These are phyloP conservation scores for Syncephalastrum sp. DNA, from an alignment of 371 early-diverging fungal species.

Conservation along the genomic window DNA sequence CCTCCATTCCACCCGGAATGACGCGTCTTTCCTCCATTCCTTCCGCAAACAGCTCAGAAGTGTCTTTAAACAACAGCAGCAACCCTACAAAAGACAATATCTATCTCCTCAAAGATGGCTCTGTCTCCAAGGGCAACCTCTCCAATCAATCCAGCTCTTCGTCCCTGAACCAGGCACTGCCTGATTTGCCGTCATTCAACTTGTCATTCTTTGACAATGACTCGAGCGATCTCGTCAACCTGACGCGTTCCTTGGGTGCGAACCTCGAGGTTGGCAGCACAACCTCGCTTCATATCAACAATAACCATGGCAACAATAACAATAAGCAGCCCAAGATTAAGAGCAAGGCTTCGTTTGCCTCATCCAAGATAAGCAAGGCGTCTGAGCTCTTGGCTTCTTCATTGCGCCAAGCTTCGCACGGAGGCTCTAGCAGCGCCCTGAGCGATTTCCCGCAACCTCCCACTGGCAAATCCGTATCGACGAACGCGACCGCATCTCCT, in stretches of 20 bases:
- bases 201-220: conserved; percentile 45
- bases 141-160: conserved; percentile 3
- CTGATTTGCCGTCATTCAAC: conserved; percentile 22
- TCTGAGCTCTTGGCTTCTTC: conserved; percentile 15
- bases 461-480: conserved; percentile 4
- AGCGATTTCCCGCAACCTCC: conserved; percentile 20
- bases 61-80: conserved; percentile 2
- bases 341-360: conserved; percentile 9
- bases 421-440: conserved; percentile 1
- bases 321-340: conserved; percentile 1
- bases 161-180: conserved; percentile 2
- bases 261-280: conserved; percentile 14
- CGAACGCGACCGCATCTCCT: too few relatives aligned
- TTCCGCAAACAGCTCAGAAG: conserved; percentile 10
- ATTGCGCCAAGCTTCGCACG: conserved; percentile 7
- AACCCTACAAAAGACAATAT: conserved; percentile 8
- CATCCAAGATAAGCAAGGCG: conserved; percentile 19
- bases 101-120: conserved; percentile 13
- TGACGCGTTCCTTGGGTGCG: conserved; percentile 37
- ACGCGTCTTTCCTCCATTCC: conserved; percentile 13
- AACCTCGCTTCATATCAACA: background rate
- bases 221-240: conserved; percentile 29
- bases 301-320: background rate
- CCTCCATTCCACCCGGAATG: background rate
- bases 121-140: conserved; percentile 15